A percentile compares a stretch with the other conserved stretches of the same genome.
phyloP scores from a whole-genome alignment of 371 early-diverging fungal species.

The Rhizomucor miehei region DNA sequence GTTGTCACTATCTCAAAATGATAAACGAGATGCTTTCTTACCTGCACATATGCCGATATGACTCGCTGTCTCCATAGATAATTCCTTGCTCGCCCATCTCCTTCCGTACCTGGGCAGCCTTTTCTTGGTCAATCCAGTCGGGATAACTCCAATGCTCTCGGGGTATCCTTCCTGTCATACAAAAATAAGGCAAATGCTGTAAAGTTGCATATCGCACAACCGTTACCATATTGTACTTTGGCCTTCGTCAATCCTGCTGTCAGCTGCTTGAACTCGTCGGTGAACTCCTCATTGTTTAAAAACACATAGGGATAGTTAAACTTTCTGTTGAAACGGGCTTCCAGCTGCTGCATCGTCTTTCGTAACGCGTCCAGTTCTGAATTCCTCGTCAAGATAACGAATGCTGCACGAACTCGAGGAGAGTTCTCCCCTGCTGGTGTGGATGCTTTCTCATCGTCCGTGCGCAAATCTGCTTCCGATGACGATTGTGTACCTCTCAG shows the following conservation, averaged over 20 bases:
- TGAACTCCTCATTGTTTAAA: constrained; percentile 80
- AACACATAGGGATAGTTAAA: constrained; percentile 91
- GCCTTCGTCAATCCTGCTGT: constrained; percentile 48
- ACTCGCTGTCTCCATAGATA: constrained; percentile 83
- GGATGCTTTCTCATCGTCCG: constrained; percentile 2
- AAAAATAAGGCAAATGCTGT: no score
- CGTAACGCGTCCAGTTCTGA: constrained; percentile 69
- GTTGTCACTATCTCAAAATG: constrained; percentile 10
- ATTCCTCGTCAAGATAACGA: constrained; percentile 72
- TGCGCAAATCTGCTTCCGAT: constrained; percentile 1
- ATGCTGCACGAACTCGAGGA: constrained; percentile 54
- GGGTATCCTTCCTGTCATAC: constrained; percentile 53
- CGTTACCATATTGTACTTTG: constrained; percentile 42
- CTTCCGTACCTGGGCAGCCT: constrained; percentile 54
- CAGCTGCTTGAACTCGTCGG: constrained; percentile 67
- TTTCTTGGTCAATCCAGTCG: constrained; percentile 69
- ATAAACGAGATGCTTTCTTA: constrained; percentile 12
- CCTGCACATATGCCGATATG: constrained; percentile 96
- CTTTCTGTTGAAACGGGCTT: constrained; percentile 79
- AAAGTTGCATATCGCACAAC: no score
- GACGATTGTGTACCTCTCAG: no score
- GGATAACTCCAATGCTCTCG: constrained; percentile 83
- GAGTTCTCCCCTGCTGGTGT: constrained; percentile 27
- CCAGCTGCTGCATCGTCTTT: constrained; percentile 71
- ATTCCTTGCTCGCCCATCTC: constrained; percentile 61